Evolutionary conservation across 2,329 filamentous ascomycete species (phyloP), one percentile per base, ranked within the genome.

Genomic region (Epichloe bromicola): DNA sequence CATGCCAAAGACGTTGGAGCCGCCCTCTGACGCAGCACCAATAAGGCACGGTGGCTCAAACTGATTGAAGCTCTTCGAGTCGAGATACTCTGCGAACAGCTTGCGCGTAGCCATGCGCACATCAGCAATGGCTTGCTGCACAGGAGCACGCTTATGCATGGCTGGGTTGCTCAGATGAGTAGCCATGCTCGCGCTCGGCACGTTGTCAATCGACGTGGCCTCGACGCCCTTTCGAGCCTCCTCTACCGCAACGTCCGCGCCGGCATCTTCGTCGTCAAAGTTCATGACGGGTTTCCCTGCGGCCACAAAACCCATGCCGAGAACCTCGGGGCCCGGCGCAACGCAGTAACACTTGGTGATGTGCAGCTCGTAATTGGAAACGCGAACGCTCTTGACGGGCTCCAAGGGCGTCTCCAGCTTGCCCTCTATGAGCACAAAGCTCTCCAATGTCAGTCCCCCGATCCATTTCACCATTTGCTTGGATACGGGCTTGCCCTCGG

Each of bases 391-490:
- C 71, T 94, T 93, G 66, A 97, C 86, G 3, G 88, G 86, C 63
- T 95, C 88, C 20, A 85, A 77, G 0, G 90, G 86, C 70, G 85
- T 85, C 74, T 89, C 79, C 49, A 97, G 83, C 34, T 76, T 72
- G 57, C 85, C 93, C 62, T 94, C 86, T 54, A 96, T 82, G 40
- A 83, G 73, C 26, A 96, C 82, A 59, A 86, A 89, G 59, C 85
- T 88, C 74, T 96, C 91, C 44, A 84, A 75, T 62, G 80, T 85
- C 58, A 95, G 70, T 42, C 73, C 77, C 79, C 79, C 80, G 47
- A 85, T 82, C 80, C 86, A 97, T 72, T 97, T 97, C 65, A 96
- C 87, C 91, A 97, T 97, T 65, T 83, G 84, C 55, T 80, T 86
- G 38, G 46, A 34, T 5, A 89, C 78, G 6, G 70, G 70, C 47